Base-by-base conservation (phyloP, 306 rosid species). In the Citrullus amarus region DNA sequence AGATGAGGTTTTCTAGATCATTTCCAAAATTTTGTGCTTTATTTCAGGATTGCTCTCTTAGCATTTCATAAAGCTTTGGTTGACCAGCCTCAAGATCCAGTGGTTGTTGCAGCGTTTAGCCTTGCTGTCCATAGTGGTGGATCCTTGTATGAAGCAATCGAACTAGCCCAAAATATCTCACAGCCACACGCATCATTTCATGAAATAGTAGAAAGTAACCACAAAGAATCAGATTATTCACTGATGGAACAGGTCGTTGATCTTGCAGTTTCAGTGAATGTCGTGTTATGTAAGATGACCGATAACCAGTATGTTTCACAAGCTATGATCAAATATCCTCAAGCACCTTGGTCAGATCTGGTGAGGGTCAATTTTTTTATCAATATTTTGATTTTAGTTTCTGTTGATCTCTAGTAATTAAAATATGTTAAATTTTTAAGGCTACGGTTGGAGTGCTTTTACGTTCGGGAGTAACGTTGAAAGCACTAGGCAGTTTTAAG, bases 51-150 rank as follows among this genome's bases (percentile, higher is more conserved):
- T 54, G 83, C 88, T n/a, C 63, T 85, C 65, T 82, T 85, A 43
- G 88, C 88, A 16, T 85, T 85, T 77, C 88, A 85, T 55, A 82
- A 80, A 81, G 86, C 88, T 54, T 83, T 85, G 59, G 80, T 46
- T 57, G 86, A 85, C 56, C 75, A 74, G 77, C 88, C 88, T 79
- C 80, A 73, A 71, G 86, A 85, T 73, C 86, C 83, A 5, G 57
- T 82, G 80, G 88, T 85, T 56, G 76, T 85, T 43, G 83, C 86
- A 20, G 86, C 88, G 5, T 82, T 85, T 50, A 46, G 84, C 81
- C 69, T 85, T 71, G 80, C 86, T 62, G 78, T 85, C 82, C 80
- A 80, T 72, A 80, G 62, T 55, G 84, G 80, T 55, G 88, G 88
- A 61, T 79, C 83, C n/a, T 57, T 85, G 60, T 80, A 6, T 14